A percentile compares a stretch with the other conserved stretches of the same genome.
phyloP scores from a whole-genome alignment of 2,329 filamentous ascomycete genomes.

The Apiospora phragmitis region DNA sequence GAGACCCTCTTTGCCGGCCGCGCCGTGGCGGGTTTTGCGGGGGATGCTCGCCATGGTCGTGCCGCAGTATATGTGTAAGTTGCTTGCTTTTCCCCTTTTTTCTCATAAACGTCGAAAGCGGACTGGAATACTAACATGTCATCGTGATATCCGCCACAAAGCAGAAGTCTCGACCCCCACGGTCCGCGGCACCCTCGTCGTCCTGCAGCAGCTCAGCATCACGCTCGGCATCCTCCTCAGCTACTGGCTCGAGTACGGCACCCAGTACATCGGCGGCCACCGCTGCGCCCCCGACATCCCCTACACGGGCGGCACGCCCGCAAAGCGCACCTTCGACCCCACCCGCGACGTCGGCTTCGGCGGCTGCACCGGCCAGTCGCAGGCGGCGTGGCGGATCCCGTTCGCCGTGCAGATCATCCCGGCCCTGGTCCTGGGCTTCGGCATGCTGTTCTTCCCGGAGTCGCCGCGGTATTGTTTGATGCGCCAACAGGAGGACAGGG shows the following conservation, averaged over 20 bases:
- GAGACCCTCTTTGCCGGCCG: slow-evolving; percentile 43
- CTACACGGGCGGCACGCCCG: slow-evolving; percentile 43
- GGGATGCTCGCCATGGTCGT: slow-evolving; percentile 39
- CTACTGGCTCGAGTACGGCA: slow-evolving; percentile 45
- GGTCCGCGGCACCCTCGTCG: slow-evolving; percentile 49
- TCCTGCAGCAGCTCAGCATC: slow-evolving; percentile 43
- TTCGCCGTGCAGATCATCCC: slow-evolving; percentile 55
- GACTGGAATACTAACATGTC: slow-evolving; percentile 20
- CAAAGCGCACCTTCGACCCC: slow-evolving; percentile 42
- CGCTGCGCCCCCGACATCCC: slow-evolving; percentile 47
- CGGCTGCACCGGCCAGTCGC: slow-evolving; percentile 45
- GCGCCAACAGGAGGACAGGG: slow-evolving; percentile 31
- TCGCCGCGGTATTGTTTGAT: slow-evolving; percentile 37
- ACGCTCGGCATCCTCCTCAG: slow-evolving; percentile 43
- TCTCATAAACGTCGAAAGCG: neutral
- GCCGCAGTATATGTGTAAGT: slow-evolving; percentile 26
- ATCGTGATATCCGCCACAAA: slow-evolving; percentile 40
- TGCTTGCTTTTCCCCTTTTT: neutral
- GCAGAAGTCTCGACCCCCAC: slow-evolving; percentile 49
- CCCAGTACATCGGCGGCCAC: slow-evolving; percentile 42
- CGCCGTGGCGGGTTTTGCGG: slow-evolving; percentile 43
- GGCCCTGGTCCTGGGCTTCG: slow-evolving; percentile 38
- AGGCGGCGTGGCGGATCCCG: slow-evolving; percentile 46
- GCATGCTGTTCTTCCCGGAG: slow-evolving; percentile 27
- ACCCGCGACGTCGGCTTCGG: slow-evolving; percentile 39